Base-by-base conservation (phyloP, 108 stramenopile genomes). In the Aurantiochytrium sp. region DNA sequence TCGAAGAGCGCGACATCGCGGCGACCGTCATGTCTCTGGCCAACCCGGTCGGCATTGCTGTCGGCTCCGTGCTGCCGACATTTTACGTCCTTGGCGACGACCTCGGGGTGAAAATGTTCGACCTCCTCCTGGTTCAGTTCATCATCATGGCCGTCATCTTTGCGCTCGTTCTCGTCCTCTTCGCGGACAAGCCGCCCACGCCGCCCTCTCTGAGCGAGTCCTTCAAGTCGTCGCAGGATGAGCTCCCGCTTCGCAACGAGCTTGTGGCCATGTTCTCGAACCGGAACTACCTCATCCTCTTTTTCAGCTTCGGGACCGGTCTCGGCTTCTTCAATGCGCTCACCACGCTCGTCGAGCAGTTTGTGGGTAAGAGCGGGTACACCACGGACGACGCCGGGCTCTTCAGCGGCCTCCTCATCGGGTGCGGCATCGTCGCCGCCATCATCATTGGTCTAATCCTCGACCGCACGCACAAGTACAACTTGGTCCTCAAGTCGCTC, bases 251-350 rank as follows among this genome's bases (percentile, higher is more conserved):
- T 59, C 6, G 34, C 45, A 45, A 10, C 21, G 88, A 89, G 42
- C 32, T n/a, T 6, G 5, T 19, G 0, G 8, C 8, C 24, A 85
- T 91, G 36, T 39, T 88, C 19, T 4, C n/a, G 19, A 37, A 90
- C 59, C 52, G 65, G 5, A n/a, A 89, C 34, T 92, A 86, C 89
- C 41, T 4, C 0, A 5, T 87, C 6, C 68, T 92, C 42, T 31
- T 87, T 15, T 12, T 87, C 19, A 21, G 53, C 42, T 91, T 92
- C 54, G 68, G 68, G 4, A 3, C 86, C n/a, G 92, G 92, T 4
- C 55, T 92, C 24, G 89, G 89, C 4, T 41, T 91, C 37, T 92
- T 92, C 88, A 90, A 92, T 69, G 55, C 90, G 15, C 42, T 92
- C 36, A 45, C 90, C 48, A 92, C 92, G 0, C 85, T 92, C 32